Conservation (phyloP, 345 rosid genomes). For the Eucalyptus sideroxylon region DNA sequence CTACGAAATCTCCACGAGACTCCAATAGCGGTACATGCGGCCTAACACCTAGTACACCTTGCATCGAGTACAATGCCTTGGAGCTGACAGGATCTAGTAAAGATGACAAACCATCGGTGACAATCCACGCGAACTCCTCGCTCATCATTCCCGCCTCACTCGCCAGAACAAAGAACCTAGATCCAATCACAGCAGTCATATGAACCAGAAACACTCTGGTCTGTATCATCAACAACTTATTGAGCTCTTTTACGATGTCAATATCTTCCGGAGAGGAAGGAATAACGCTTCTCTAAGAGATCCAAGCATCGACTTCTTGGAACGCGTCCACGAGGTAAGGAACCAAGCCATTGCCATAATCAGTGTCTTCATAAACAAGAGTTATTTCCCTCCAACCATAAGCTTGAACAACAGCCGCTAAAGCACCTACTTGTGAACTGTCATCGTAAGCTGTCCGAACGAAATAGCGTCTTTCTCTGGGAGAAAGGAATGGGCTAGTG, state of each 20-base stretch:
- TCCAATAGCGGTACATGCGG: neutral
- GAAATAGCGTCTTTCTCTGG: conserved; percentile 1
- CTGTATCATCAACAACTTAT: conserved; percentile 10
- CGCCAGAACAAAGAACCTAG: conserved; percentile 8
- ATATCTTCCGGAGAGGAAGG: conserved; percentile 1
- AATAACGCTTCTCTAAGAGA: conserved; percentile 4
- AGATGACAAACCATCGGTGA: conserved; percentile 6
- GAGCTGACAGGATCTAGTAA: neutral
- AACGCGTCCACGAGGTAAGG: conserved; percentile 12
- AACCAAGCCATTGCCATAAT: conserved; percentile 13
- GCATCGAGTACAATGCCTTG: neutral
- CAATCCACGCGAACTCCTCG: conserved; percentile 18
- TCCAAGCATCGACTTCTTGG: conserved; percentile 1
- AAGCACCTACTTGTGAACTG: conserved; percentile 12
- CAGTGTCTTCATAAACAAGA: conserved; percentile 14
- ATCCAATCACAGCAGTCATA: conserved; percentile 14
- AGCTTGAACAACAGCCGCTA: conserved; percentile 3
- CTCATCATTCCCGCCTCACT: conserved; percentile 18
- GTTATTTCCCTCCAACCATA: conserved; percentile 23
- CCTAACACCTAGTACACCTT: conserved; percentile 3
- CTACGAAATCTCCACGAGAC: neutral
- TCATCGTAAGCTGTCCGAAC: conserved; percentile 11
- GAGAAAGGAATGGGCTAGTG: conserved; percentile 6
- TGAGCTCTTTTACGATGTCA: conserved; percentile 5
- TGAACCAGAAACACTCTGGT: conserved; percentile 27